Base-by-base conservation (phyloP, 177 flowering plant species). In the Tripterygium wilfordii region DNA sequence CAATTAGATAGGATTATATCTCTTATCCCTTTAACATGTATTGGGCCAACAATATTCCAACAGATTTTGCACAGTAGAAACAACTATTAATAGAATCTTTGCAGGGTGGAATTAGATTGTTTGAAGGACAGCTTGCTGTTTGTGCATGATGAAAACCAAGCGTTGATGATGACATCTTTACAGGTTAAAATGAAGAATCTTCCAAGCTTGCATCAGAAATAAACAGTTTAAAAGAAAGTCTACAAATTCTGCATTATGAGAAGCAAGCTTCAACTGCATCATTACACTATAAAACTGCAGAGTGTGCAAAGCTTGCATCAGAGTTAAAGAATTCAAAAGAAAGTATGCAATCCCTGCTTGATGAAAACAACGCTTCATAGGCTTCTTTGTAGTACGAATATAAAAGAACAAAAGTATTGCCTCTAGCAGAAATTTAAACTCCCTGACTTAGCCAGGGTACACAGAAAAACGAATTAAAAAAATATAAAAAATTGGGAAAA, bases 21-120 rank as follows among this genome's bases (percentile, higher is more conserved):
- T n/a, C n/a, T n/a, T n/a, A n/a, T n/a, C n/a, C n/a, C n/a, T n/a
- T n/a, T n/a, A n/a, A n/a, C n/a, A n/a, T n/a, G n/a, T n/a, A n/a
- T n/a, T n/a, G n/a, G n/a, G n/a, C n/a, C n/a, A n/a, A n/a, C n/a
- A n/a, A n/a, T n/a, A n/a, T n/a, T n/a, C n/a, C 72, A 33, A 45
- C 62, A 40, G 77, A 72, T 53, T 44, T 68, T 43, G 45, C 55
- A 28, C 70, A 56, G 41, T 72, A 82, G 53, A 82, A 75, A 2
- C 29, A 25, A 25, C 18, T 17, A 5, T 15, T 12, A 14, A 42
- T 24, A 17, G 45, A 5, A n/a, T 42, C 17, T 23, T 42, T 14
- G 10, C 4, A 25, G 45, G 45, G 9, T 45, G 30, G 85, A 83
- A 56, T 56, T 77, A 42, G 53, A 29, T 51, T 33, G 37, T 57